Conservation (phyloP, 805 yeast genomes). For the Suhomyces emberorum region DNA sequence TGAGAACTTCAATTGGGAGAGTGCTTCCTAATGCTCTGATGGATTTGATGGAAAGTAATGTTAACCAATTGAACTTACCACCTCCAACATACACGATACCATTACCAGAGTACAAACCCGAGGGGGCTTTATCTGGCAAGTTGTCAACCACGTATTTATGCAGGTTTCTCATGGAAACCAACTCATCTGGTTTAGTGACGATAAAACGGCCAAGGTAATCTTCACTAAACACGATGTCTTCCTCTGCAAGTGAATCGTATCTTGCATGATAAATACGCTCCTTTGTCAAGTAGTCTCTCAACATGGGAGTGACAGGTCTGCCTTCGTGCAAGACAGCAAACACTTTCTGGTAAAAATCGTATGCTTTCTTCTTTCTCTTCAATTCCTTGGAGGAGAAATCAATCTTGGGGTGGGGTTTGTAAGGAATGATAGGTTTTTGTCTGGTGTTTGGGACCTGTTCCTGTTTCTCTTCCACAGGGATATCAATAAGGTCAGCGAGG, state of each 20-base stretch:
- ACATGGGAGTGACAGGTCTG: slow-evolving; percentile 42
- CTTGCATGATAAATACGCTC: slow-evolving; percentile 55
- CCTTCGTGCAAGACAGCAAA: slow-evolving; percentile 41
- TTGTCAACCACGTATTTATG: slow-evolving; percentile 45
- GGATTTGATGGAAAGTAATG: slow-evolving; percentile 60
- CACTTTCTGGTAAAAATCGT: slow-evolving; percentile 40
- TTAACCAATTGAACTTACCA: slow-evolving; percentile 70
- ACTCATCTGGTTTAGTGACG: slow-evolving; percentile 41
- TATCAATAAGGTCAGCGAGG: background rate
- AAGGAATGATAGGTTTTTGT: background rate
- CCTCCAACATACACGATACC: slow-evolving; percentile 79
- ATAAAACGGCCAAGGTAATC: slow-evolving; percentile 49
- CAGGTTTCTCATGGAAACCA: slow-evolving; percentile 41
- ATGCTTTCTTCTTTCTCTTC: slow-evolving; percentile 24
- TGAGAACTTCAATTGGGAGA: slow-evolving; percentile 77
- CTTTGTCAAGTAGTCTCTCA: slow-evolving; percentile 43
- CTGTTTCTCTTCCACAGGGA: background rate
- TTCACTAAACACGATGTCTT: slow-evolving; percentile 45
- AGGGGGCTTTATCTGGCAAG: slow-evolving; percentile 42
- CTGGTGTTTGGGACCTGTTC: background rate
- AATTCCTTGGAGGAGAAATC: slow-evolving; percentile 2
- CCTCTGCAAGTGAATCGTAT: slow-evolving; percentile 29
- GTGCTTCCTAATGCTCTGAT: slow-evolving; percentile 64
- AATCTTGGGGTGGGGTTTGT: slow-evolving; percentile 2
- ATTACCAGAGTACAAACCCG: slow-evolving; percentile 38